These are phyloP conservation scores for Cyclocybe aegerita DNA, from an alignment of 768 basidiomycete genomes.

Conservation along the genomic window DNA sequence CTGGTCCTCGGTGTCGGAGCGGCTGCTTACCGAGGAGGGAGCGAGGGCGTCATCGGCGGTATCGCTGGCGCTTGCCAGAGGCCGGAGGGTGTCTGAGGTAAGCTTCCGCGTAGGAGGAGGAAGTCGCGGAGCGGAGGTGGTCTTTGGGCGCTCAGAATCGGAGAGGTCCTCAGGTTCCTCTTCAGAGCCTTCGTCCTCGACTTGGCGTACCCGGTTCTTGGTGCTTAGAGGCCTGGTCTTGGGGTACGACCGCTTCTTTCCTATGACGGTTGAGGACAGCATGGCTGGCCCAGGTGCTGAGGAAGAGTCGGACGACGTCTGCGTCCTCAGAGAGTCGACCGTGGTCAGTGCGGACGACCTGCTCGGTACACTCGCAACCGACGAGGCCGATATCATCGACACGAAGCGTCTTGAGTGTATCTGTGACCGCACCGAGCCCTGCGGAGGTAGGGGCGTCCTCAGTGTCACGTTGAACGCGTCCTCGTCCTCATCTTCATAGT, in stretches of 20 bases:
- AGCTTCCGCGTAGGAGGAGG: too few relatives aligned
- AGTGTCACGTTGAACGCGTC: constrained; percentile 68
- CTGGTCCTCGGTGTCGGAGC: neutral
- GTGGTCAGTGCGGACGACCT: constrained; percentile 38
- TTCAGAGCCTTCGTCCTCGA: constrained; percentile 16
- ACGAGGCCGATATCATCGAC: constrained; percentile 16
- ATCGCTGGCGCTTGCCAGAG: neutral
- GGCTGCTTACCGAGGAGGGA: neutral
- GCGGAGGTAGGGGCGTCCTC: constrained; percentile 52
- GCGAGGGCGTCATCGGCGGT: constrained; percentile 7
- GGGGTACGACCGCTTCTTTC: constrained; percentile 41
- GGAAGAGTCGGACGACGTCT: constrained; percentile 42
- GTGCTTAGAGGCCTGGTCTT: constrained; percentile 14
- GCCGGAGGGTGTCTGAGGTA: neutral
- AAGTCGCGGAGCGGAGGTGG: too few relatives aligned
- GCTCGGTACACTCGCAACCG: constrained; percentile 25
- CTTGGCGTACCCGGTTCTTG: constrained; percentile 19
- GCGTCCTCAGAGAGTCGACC: constrained; percentile 35
- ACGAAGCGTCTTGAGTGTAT: constrained; percentile 15
- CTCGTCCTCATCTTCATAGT: constrained; percentile 45
- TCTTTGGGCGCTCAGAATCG: constrained; percentile 6
- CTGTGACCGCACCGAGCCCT: constrained; percentile 21
- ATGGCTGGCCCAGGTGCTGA: constrained; percentile 29
- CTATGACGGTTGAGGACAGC: constrained; percentile 35
- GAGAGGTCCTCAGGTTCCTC: constrained; percentile 10